Evolutionary conservation across 768 basidiomycete genomes (phyloP).

Genomic region (Roridomyces roridus): DNA sequence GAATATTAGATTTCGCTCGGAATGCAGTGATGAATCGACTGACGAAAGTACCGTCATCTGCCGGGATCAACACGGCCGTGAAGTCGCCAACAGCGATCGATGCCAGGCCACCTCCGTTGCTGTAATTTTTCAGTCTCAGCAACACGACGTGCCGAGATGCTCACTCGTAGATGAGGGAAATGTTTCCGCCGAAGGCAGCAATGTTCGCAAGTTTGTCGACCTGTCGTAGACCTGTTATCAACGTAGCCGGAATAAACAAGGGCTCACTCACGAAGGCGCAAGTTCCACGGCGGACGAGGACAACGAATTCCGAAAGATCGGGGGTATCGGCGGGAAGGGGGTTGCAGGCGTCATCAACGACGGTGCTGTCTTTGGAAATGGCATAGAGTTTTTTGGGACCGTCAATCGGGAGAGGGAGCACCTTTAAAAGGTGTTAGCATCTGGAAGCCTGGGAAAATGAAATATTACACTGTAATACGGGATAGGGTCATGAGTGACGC

Average conservation of each 20-base stretch:
- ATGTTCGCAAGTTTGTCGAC: slow-evolving; percentile 58
- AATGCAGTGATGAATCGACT: slow-evolving; percentile 24
- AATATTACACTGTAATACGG: slow-evolving; percentile 51
- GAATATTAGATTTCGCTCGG: slow-evolving; percentile 5
- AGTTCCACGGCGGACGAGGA: slow-evolving; percentile 63
- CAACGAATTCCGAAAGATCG: slow-evolving; percentile 58
- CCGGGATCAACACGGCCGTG: slow-evolving; percentile 56
- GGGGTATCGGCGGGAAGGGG: slow-evolving; percentile 58
- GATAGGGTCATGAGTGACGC: slow-evolving; percentile 54
- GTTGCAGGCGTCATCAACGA: slow-evolving; percentile 64
- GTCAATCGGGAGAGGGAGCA: slow-evolving; percentile 51
- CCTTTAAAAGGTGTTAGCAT: too few species aligned
- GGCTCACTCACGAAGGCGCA: slow-evolving; percentile 55
- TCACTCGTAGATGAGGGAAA: slow-evolving; percentile 63
- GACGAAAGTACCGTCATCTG: slow-evolving; percentile 61
- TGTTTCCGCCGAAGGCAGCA: slow-evolving; percentile 57
- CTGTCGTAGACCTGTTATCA: slow-evolving; percentile 27
- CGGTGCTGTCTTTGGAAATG: slow-evolving; percentile 59
- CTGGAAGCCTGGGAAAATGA: background rate
- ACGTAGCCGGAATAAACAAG: background rate
- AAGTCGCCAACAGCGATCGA: slow-evolving; percentile 49
- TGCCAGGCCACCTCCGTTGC: slow-evolving; percentile 53
- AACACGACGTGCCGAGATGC: background rate
- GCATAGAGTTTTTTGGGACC: slow-evolving; percentile 61
- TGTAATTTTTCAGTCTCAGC: slow-evolving; percentile 25